Conservation (phyloP, 257 asterid genomes). For the Oldenlandia corymbosa region DNA sequence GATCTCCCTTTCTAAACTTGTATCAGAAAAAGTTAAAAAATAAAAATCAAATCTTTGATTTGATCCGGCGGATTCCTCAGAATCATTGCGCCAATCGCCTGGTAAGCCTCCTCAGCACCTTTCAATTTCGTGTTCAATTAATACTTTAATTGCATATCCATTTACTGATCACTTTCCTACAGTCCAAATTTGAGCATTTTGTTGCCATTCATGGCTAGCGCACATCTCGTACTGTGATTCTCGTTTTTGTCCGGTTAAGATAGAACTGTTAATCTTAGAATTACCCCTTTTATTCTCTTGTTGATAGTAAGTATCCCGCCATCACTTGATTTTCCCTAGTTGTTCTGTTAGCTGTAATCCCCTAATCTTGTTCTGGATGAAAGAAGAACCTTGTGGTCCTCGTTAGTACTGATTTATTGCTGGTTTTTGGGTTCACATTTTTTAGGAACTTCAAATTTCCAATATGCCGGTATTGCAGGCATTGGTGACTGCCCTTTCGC, state of each 20-base stretch:
- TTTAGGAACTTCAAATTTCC: background rate
- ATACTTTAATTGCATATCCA: background rate
- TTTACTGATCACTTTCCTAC: background rate
- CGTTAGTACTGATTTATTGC: background rate
- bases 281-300: background rate
- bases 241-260: constrained; percentile 4
- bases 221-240: background rate
- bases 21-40: no score
- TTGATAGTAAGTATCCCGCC: background rate
- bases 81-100: background rate
- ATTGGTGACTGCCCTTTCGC: constrained; percentile 1
- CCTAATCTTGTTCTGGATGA: background rate
- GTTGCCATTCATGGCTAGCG: background rate
- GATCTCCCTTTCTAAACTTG: background rate
- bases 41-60: background rate
- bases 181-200: constrained; percentile 1
- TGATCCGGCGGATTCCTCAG: background rate
- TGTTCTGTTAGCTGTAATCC: constrained; percentile 3
- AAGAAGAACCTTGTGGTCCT: background rate
- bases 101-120: background rate
- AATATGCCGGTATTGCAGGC: constrained; percentile 10
- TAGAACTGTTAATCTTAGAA: background rate
- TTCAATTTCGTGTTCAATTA: background rate
- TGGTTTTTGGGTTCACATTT: background rate
- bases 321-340: background rate